Evolutionary conservation across 371 early-diverging fungal genomes (phyloP).

Genomic region (Mortierella sp.): DNA sequence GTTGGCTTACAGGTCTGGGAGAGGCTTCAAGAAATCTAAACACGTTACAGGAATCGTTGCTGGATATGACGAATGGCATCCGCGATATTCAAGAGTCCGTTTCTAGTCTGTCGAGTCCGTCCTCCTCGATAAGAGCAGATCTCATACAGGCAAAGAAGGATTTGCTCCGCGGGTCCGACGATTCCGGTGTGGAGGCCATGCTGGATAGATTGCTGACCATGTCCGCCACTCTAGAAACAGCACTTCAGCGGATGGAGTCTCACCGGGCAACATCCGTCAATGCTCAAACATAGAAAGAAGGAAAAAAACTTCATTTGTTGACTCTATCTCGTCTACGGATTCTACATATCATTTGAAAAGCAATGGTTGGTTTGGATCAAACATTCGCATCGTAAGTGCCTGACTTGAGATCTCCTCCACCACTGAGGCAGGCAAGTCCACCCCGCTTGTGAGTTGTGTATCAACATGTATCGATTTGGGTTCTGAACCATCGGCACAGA

Average conservation of each 20-base stretch:
- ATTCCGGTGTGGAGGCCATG: slow-evolving; percentile 1
- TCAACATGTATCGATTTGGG: not conserved
- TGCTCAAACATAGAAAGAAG: not conserved
- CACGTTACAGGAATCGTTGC: slow-evolving; percentile 1
- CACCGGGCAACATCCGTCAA: no score
- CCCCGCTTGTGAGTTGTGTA: not conserved
- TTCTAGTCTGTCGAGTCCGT: slow-evolving; percentile 1
- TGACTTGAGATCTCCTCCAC: not conserved
- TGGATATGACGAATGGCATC: slow-evolving; percentile 8
- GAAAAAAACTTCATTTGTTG: not conserved
- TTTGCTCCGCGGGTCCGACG: slow-evolving; percentile 14
- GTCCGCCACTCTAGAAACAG: slow-evolving; percentile 9
- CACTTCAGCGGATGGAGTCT: slow-evolving; percentile 1
- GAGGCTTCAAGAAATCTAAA: slow-evolving; percentile 5
- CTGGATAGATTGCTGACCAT: slow-evolving; percentile 10
- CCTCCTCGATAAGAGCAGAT: not conserved
- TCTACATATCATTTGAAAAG: not conserved
- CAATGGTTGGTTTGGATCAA: slow-evolving; percentile 6
- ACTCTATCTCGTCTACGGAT: no score
- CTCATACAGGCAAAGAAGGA: not conserved
- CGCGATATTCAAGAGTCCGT: not conserved
- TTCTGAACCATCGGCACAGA: slow-evolving; percentile 7
- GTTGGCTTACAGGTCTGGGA: slow-evolving; percentile 8
- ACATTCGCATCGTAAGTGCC: slow-evolving; percentile 2
- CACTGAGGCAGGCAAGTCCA: slow-evolving; percentile 18